Evolutionary conservation across 345 rosid species (phyloP).

Genomic region (Gossypioides kirkii): DNA sequence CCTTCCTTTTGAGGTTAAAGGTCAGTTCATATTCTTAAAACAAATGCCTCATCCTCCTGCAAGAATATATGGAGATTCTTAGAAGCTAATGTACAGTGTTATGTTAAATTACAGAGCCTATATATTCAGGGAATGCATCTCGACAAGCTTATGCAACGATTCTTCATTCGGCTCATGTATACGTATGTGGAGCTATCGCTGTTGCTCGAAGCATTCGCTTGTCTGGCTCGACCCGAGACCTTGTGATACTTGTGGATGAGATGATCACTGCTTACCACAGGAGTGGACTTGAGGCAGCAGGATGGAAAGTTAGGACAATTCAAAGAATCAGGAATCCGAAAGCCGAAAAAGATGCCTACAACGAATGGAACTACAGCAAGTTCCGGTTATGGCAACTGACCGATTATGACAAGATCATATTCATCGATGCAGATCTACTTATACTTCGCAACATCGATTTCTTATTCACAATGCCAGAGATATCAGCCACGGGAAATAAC

Average conservation of each 20-base stretch:
- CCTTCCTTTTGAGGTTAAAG: constrained; percentile 69
- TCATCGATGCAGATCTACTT: constrained; percentile 84
- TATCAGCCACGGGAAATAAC: constrained; percentile 5
- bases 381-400: constrained; percentile 93
- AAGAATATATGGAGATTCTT: not conserved
- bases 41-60: constrained; percentile 9
- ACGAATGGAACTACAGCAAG: constrained; percentile 98
- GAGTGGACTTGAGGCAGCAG: constrained; percentile 83
- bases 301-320: constrained; percentile 83
- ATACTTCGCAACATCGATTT: constrained; percentile 63
- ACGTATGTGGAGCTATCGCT: constrained; percentile 91
- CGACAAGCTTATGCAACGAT: constrained; percentile 64
- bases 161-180: constrained; percentile 52
- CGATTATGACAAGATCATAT: constrained; percentile 82
- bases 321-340: constrained; percentile 88
- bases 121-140: constrained; percentile 46
- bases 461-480: constrained; percentile 8
- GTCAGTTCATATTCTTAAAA: constrained; percentile 24
- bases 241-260: constrained; percentile 81
- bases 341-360: constrained; percentile 92
- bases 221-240: constrained; percentile 83
- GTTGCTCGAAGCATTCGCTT: constrained; percentile 91
- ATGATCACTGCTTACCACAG: constrained; percentile 70
- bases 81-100: constrained; percentile 1
- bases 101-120: constrained; percentile 34